These are phyloP conservation scores for Betula pendula DNA, from an alignment of 306 rosid species.

Conservation along the genomic window DNA sequence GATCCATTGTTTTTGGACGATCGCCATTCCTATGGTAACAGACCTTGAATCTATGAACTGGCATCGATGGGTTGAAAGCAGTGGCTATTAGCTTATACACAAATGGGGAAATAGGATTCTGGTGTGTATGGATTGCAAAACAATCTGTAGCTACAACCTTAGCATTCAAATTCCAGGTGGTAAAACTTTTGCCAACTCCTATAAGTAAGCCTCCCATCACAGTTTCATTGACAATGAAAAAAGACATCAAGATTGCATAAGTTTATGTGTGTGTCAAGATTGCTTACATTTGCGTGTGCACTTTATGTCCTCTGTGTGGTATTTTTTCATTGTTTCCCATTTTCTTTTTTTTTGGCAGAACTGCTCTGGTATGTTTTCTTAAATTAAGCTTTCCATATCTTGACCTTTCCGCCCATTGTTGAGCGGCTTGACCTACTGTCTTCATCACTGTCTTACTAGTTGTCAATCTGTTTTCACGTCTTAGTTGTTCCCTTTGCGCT, in stretches of 20 bases:
- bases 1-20: slow-evolving; percentile 3
- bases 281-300: background rate
- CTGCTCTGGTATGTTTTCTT: background rate
- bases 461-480: background rate
- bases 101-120: background rate
- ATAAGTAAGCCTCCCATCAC: background rate
- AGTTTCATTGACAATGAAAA: background rate
- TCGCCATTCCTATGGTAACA: background rate
- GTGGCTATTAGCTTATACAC: background rate
- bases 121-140: background rate
- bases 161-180: background rate
- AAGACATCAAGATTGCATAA: background rate
- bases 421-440: background rate
- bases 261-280: background rate
- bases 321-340: background rate
- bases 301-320: background rate
- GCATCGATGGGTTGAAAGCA: background rate
- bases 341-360: background rate
- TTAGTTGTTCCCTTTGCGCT: background rate
- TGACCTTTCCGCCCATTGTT: background rate
- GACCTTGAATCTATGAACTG: background rate
- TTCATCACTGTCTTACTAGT: background rate
- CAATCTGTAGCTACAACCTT: background rate
- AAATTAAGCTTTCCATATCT: background rate
- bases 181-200: background rate